These are phyloP conservation scores for Exserohilum turcica DNA, from an alignment of 2,329 filamentous ascomycete species.

Conservation along the genomic window DNA sequence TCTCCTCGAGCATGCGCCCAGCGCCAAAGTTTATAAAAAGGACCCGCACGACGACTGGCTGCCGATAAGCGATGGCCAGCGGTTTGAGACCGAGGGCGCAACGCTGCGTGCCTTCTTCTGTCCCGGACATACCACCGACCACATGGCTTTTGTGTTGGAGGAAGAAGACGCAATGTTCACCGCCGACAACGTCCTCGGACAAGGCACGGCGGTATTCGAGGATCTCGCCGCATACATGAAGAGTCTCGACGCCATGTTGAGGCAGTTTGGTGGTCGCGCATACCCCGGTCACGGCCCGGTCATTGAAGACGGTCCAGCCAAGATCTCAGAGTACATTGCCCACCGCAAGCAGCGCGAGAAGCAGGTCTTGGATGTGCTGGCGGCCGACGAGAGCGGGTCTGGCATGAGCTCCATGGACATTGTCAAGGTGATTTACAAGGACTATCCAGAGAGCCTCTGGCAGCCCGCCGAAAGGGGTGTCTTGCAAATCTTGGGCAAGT, in stretches of 20 bases:
- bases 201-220: slow-evolving; percentile 86
- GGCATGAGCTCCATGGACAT: slow-evolving; percentile 76
- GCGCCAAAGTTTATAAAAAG: slow-evolving; percentile 69
- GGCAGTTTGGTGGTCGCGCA: slow-evolving; percentile 67
- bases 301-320: slow-evolving; percentile 71
- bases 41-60: slow-evolving; percentile 58
- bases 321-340: slow-evolving; percentile 79
- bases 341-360: slow-evolving; percentile 79
- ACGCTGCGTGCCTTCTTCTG: slow-evolving; percentile 70
- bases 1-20: slow-evolving; percentile 67
- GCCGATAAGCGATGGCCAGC: slow-evolving; percentile 62
- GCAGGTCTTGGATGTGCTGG: slow-evolving; percentile 46
- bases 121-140: slow-evolving; percentile 81
- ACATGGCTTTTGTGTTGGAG: slow-evolving; percentile 76
- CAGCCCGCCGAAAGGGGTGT: slow-evolving; percentile 76
- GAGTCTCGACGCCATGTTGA: slow-evolving; percentile 72
- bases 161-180: slow-evolving; percentile 86
- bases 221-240: slow-evolving; percentile 71
- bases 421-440: slow-evolving; percentile 84
- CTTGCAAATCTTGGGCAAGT: slow-evolving; percentile 77
- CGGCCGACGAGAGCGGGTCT: slow-evolving; percentile 33
- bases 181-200: slow-evolving; percentile 85
- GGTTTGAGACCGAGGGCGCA: slow-evolving; percentile 63
- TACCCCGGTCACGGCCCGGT: slow-evolving; percentile 90
- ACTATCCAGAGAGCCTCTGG: slow-evolving; percentile 77